These are phyloP conservation scores for Monoraphidium neglectum DNA, from an alignment of 139 green algal species.

Conservation along the genomic window DNA sequence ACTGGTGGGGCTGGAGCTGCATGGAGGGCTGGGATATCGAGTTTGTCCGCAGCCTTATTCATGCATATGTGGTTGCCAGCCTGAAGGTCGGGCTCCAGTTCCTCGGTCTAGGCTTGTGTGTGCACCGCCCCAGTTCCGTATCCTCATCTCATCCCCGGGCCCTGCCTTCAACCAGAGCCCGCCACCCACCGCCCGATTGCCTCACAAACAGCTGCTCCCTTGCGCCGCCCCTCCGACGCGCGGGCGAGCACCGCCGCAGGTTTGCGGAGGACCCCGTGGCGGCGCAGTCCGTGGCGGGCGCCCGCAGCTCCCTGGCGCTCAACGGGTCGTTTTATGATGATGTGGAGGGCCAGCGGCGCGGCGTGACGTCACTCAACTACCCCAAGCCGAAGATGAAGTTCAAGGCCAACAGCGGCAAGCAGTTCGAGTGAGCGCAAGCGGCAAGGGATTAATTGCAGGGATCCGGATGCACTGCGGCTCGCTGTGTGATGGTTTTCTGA, in stretches of 20 bases:
- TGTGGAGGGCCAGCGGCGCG: constrained; percentile 45
- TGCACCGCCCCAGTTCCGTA: no score
- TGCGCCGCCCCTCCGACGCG: not conserved
- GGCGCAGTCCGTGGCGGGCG: constrained; percentile 28
- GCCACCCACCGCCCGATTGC: constrained; percentile 1
- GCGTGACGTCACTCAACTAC: constrained; percentile 65
- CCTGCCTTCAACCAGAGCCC: no score
- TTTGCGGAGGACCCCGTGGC: constrained; percentile 32
- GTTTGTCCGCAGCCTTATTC: no score
- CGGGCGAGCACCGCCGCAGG: constrained; percentile 6
- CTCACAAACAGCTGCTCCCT: not conserved
- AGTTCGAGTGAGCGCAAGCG: not conserved
- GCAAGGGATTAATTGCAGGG: not conserved
- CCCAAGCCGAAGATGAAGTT: constrained; percentile 88
- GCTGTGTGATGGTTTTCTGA: not conserved
- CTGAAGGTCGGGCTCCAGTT: no score
- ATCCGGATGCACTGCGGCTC: not conserved
- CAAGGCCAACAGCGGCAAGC: not conserved
- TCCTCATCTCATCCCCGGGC: no score
- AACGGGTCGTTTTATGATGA: constrained; percentile 72
- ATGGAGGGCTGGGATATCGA: no score
- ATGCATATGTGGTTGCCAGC: no score
- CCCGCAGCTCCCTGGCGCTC: constrained; percentile 42
- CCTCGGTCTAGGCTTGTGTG: no score
- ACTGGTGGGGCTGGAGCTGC: constrained; percentile 23